A percentile compares a stretch with the other conserved stretches of the same genome.
These are phyloP conservation scores for Agarophyton chilense DNA, from an alignment of 23 red algal genomes.

Conservation along the genomic window DNA sequence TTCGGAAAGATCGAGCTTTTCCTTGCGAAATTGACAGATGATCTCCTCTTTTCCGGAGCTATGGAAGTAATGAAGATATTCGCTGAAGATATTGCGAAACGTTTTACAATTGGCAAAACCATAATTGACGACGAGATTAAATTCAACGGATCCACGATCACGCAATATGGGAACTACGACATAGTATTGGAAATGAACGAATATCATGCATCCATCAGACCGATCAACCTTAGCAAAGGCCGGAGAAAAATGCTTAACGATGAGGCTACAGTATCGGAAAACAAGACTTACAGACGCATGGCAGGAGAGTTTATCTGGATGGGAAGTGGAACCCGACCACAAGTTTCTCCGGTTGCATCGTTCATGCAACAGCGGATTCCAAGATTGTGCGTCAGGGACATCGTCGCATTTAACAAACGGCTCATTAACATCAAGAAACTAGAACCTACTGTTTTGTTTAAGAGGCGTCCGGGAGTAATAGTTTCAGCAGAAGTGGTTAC, in stretches of 20 bases:
- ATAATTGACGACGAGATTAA: not conserved
- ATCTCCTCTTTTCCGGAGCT: not conserved
- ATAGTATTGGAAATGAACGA: not conserved
- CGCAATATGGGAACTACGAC: not conserved
- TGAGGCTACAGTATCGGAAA: not conserved
- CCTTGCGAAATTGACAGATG: not conserved
- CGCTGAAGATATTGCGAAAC: not conserved
- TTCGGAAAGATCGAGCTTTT: not conserved
- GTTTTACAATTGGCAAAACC: not conserved
- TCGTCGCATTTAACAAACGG: too few relatives aligned
- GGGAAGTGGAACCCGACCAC: too few relatives aligned
- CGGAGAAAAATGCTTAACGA: too few relatives aligned
- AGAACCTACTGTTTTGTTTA: too few relatives aligned
- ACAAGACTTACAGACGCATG: not conserved
- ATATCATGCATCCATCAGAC: not conserved
- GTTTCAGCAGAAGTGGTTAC: too few relatives aligned
- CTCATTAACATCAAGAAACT: too few relatives aligned
- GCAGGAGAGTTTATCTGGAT: too few relatives aligned
- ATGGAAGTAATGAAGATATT: not conserved
- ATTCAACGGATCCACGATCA: conserved; percentile 13
- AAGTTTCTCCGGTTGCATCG: too few relatives aligned
- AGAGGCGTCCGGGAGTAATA: too few relatives aligned
- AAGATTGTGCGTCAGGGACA: too few relatives aligned
- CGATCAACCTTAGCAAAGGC: too few relatives aligned
- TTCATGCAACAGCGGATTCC: too few relatives aligned